phyloP scores from a whole-genome alignment of 2,329 filamentous ascomycete species.

The Penicillium sp. region DNA sequence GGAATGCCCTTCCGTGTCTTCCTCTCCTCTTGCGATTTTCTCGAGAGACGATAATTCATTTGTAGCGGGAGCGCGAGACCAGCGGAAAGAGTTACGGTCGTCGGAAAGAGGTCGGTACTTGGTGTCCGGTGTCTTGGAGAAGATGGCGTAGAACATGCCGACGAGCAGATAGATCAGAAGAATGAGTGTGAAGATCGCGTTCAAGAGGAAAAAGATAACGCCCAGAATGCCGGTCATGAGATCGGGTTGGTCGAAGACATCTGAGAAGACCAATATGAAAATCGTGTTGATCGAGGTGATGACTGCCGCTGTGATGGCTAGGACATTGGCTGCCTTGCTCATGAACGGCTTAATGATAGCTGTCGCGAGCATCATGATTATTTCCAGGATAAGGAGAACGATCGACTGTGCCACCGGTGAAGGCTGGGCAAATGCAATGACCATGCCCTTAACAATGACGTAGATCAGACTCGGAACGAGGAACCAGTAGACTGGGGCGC shows the following conservation, averaged over 20 bases:
- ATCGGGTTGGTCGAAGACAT: slow-evolving; percentile 75
- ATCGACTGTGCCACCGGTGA: slow-evolving; percentile 71
- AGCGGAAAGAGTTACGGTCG: slow-evolving; percentile 93
- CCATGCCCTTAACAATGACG: slow-evolving; percentile 77
- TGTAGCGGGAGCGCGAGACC: slow-evolving; percentile 69
- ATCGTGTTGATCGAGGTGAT: slow-evolving; percentile 89
- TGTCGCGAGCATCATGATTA: slow-evolving; percentile 69
- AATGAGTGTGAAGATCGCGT: slow-evolving; percentile 76
- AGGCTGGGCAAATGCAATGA: slow-evolving; percentile 74
- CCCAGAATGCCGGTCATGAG: slow-evolving; percentile 85
- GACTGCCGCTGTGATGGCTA: slow-evolving; percentile 86
- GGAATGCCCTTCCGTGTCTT: slow-evolving; percentile 35
- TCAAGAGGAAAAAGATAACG: slow-evolving; percentile 81
- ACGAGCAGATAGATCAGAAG: slow-evolving; percentile 78
- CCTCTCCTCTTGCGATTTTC: slow-evolving; percentile 77
- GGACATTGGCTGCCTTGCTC: slow-evolving; percentile 95
- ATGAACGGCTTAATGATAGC: slow-evolving; percentile 87
- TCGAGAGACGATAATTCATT: slow-evolving; percentile 88
- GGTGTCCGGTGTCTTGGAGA: slow-evolving; percentile 89
- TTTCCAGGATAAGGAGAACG: slow-evolving; percentile 80
- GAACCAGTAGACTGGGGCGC: slow-evolving; percentile 92
- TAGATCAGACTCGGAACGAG: slow-evolving; percentile 76
- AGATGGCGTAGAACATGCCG: slow-evolving; percentile 71
- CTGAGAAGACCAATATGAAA: slow-evolving; percentile 82
- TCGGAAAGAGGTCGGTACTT: slow-evolving; percentile 94